phyloP scores from a whole-genome alignment of 192 early-diverging fungal genomes.

The Coemansia umbellata region DNA sequence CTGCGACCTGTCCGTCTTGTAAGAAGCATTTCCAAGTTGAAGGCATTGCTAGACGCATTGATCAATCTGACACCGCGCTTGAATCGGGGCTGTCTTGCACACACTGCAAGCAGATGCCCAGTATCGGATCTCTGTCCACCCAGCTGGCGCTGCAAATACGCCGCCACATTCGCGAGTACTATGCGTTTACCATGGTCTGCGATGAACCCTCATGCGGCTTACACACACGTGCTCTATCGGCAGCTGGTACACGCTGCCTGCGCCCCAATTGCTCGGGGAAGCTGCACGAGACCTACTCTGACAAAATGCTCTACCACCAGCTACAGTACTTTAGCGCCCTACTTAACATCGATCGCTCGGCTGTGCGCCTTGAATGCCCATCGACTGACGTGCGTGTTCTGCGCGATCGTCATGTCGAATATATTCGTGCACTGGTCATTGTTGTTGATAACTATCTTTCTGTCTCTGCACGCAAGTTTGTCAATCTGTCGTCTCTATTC shows the following conservation, averaged over 20 bases:
- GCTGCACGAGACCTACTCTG: conserved; percentile 66
- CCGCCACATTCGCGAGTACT: conserved; percentile 63
- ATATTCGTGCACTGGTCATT: conserved; percentile 41
- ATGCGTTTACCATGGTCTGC: conserved; percentile 71
- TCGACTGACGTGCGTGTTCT: conserved; percentile 14
- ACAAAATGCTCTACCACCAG: conserved; percentile 76
- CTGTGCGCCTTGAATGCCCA: conserved; percentile 12
- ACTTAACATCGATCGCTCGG: conserved; percentile 22
- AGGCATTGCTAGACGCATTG: conserved; percentile 19
- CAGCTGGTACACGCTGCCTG: conserved; percentile 68
- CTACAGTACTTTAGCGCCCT: conserved; percentile 71
- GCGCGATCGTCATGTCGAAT: conserved; percentile 44
- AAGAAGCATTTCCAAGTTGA: conserved; percentile 31
- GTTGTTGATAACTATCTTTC: conserved; percentile 66
- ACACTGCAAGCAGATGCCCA: conserved; percentile 52
- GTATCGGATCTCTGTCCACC: conserved; percentile 50
- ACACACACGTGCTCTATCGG: conserved; percentile 62
- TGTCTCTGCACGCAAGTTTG: conserved; percentile 66
- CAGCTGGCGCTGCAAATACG: conserved; percentile 69
- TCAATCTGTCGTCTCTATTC: conserved; percentile 70
- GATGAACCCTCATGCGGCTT: conserved; percentile 72
- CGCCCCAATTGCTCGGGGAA: conserved; percentile 63
- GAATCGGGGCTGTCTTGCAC: conserved; percentile 54
- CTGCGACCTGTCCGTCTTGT: conserved; percentile 62
- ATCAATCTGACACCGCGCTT: background rate